phyloP scores from a whole-genome alignment of 495 filamentous ascomycete genomes.

The Penicillium simplicissimum region DNA sequence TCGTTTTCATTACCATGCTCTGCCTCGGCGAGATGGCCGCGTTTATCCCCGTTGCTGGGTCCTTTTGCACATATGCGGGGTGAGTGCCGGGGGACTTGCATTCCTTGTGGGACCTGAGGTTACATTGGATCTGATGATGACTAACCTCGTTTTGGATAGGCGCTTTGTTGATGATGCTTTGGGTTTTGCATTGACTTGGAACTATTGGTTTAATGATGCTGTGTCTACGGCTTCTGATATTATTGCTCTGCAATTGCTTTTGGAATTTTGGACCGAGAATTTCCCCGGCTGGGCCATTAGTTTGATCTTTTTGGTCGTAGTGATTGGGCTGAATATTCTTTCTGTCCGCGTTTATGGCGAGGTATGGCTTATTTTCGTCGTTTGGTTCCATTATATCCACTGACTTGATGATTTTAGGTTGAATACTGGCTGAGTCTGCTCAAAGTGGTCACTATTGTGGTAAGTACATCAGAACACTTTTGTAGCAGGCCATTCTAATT shows the following conservation, averaged over 20 bases:
- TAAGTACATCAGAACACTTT: conserved; percentile 27
- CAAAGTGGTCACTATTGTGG: conserved; percentile 57
- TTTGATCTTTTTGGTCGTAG: conserved; percentile 53
- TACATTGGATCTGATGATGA: background rate
- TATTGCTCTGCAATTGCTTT: conserved; percentile 53
- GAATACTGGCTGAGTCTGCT: conserved; percentile 58
- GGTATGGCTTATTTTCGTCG: conserved; percentile 25
- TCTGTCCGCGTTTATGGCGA: conserved; percentile 57
- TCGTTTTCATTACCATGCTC: conserved; percentile 54
- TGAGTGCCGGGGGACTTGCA: conserved; percentile 23
- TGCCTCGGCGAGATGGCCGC: conserved; percentile 53
- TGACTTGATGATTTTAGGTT: conserved; percentile 30
- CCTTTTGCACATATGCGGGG: conserved; percentile 55
- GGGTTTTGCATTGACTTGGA: conserved; percentile 54
- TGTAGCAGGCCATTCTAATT: background rate
- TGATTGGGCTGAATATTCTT: conserved; percentile 51
- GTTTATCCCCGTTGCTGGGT: conserved; percentile 51
- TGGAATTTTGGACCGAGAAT: conserved; percentile 55
- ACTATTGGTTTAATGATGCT: conserved; percentile 63
- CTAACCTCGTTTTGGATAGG: conserved; percentile 27
- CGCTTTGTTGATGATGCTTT: conserved; percentile 61
- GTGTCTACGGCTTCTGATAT: conserved; percentile 57
- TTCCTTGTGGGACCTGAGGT: background rate
- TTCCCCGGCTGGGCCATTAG: conserved; percentile 54
- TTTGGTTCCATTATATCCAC: background rate